Evolutionary conservation across 2,329 filamentous ascomycete genomes (phyloP).

Genomic region (Leptographium lundbergii): DNA sequence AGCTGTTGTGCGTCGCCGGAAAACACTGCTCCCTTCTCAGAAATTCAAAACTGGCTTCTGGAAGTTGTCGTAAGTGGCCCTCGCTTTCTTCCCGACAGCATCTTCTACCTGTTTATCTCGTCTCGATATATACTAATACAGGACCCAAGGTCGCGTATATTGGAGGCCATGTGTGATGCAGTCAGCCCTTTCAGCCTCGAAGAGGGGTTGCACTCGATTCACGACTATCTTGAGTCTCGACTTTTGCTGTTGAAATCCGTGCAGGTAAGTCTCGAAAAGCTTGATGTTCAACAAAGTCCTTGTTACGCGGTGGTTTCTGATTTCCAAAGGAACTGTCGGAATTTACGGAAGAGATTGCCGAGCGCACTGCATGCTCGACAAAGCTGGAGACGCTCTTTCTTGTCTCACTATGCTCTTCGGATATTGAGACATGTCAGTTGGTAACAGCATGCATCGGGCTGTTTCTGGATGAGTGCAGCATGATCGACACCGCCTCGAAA

Average conservation of each 20-base stretch:
- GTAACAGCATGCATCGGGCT: constrained; percentile 49
- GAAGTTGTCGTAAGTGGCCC: constrained; percentile 34
- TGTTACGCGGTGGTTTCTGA: not conserved
- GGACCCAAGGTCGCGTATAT: constrained; percentile 25
- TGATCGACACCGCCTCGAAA: constrained; percentile 38
- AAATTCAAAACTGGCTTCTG: constrained; percentile 34
- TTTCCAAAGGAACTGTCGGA: constrained; percentile 37
- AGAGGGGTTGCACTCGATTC: constrained; percentile 32
- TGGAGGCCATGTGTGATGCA: constrained; percentile 37
- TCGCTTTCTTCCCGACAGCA: not conserved
- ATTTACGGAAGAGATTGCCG: constrained; percentile 39
- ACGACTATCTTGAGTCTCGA: constrained; percentile 43
- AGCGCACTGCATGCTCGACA: constrained; percentile 38
- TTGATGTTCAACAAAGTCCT: not conserved
- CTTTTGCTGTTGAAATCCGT: constrained; percentile 38
- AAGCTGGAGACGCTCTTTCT: constrained; percentile 51
- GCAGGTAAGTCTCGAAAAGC: constrained; percentile 23
- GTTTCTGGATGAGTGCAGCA: constrained; percentile 47
- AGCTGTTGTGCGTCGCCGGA: constrained; percentile 22
- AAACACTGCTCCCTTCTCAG: constrained; percentile 22
- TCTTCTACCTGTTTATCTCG: not conserved
- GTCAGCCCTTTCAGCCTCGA: constrained; percentile 30
- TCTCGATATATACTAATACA: not conserved
- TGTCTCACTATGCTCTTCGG: constrained; percentile 50
- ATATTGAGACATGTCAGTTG: constrained; percentile 51